phyloP scores from a whole-genome alignment of 208 protist species.

The Leishmania braziliensis region DNA sequence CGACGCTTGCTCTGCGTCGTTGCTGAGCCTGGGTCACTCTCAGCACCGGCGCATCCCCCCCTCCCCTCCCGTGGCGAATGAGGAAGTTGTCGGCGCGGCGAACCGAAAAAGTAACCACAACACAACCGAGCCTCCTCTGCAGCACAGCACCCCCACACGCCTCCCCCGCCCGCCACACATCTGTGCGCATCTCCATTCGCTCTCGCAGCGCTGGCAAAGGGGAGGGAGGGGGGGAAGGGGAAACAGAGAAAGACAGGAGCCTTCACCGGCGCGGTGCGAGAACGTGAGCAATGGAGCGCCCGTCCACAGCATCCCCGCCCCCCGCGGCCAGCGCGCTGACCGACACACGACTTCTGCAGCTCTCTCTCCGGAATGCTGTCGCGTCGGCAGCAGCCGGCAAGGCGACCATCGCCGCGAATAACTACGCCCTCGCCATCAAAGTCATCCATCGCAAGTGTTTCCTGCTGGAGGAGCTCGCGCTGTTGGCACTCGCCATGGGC shows the following conservation, averaged over 20 bases:
- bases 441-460: conserved; percentile 60
- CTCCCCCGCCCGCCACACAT: too few species aligned
- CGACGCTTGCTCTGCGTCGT: background rate
- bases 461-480: conserved; percentile 56
- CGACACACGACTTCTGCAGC: conserved; percentile 47
- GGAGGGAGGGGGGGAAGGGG: background rate
- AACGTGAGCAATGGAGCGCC: background rate
- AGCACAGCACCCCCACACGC: too few species aligned
- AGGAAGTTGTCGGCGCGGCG: too few species aligned
- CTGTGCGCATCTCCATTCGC: background rate
- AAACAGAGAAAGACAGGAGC: background rate
- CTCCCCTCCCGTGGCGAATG: too few species aligned
- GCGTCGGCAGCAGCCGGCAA: conserved; percentile 35
- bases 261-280: background rate
- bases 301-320: background rate
- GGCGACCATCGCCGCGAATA: conserved; percentile 40
- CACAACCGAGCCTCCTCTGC: too few species aligned
- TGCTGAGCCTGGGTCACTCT: background rate
- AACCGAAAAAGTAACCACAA: too few species aligned
- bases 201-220: background rate
- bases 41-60: too few species aligned
- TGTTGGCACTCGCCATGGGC: conserved; percentile 35
- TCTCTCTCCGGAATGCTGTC: conserved; percentile 37
- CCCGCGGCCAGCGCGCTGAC: conserved; percentile 16
- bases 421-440: conserved; percentile 63